Evolutionary conservation across 257 asterid genomes (phyloP).

Genomic region (Jacaranda copaia): DNA sequence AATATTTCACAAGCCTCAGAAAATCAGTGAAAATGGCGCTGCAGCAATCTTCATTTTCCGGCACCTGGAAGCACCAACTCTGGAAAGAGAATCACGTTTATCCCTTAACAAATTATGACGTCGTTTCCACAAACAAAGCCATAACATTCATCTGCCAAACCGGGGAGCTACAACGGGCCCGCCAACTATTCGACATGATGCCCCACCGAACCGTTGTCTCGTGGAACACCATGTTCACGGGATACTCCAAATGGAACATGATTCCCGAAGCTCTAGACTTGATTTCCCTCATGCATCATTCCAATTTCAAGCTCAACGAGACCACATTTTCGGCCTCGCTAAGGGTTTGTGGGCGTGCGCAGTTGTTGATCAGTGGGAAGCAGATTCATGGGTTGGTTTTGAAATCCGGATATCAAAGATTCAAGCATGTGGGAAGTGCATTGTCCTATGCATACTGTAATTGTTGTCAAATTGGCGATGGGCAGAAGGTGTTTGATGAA

Average conservation of each 20-base stretch:
- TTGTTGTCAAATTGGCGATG: conserved; percentile 53
- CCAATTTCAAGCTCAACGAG: conserved; percentile 57
- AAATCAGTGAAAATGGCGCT: conserved; percentile 41
- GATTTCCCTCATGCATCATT: conserved; percentile 59
- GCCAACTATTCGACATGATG: conserved; percentile 73
- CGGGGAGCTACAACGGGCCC: conserved; percentile 62
- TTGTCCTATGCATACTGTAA: conserved; percentile 58
- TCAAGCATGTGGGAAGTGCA: conserved; percentile 67
- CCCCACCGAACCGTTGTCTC: conserved; percentile 69
- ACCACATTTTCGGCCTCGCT: conserved; percentile 56
- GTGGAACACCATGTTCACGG: conserved; percentile 83
- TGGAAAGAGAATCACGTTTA: conserved; percentile 42
- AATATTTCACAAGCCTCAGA: conserved; percentile 33
- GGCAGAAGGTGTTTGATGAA: conserved; percentile 64
- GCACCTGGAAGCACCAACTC: conserved; percentile 50
- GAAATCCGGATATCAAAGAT: conserved; percentile 59
- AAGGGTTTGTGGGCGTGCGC: conserved; percentile 66
- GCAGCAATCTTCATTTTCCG: conserved; percentile 38
- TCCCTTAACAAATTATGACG: conserved; percentile 19
- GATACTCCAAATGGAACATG: conserved; percentile 57
- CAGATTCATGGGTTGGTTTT: conserved; percentile 67
- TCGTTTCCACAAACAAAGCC: conserved; percentile 56
- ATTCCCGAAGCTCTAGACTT: conserved; percentile 48
- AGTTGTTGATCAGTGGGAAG: conserved; percentile 51
- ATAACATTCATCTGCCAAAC: conserved; percentile 37